Evolutionary conservation across 2,329 filamentous ascomycete genomes (phyloP), one percentile per base, ranked within the genome.

Genomic region (Exophiala xenobiotica): DNA sequence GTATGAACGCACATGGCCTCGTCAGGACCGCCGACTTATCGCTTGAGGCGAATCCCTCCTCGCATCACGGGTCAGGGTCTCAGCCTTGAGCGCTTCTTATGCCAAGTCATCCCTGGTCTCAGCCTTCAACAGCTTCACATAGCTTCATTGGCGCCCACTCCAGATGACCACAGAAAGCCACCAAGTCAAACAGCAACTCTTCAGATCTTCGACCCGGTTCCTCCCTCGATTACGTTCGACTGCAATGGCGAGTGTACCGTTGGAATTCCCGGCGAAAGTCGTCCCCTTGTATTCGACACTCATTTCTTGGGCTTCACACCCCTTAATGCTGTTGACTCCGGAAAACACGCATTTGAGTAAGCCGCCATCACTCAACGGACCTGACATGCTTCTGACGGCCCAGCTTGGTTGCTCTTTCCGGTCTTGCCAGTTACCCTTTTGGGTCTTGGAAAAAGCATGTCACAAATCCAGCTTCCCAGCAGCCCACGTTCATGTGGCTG

Each of bases 401-500:
- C 18, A 60, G 57, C 39, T 42, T 45, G 33, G 46, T 61, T 33
- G 58, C 56, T 3, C 24, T 61, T 16, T 48, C 49, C 14, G 58
- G 59, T 22, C 58, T 61, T 7, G 58, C 35, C n/a, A 51, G 55
- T 33, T 56, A 61, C 51, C 47, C 59, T 8, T 52, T 61, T 19
- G 55, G 56, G 6, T 57, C 59, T 3, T 61, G 55, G 44, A 54
- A 31, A n/a, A 23, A 46, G 20, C 19, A 31, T 38, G 33, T 31
- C 41, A 9, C 23, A 22, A 8, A 18, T 4, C 27, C 18, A 23
- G 12, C n/a, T 11, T 35, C 7, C 18, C 8, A 48, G 8, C 2
- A 24, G 14, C 6, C 22, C 27, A 11, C 27, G 44, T 51, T 51
- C 33, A 53, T 61, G 46, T 61, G 59, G 59, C 48, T 61, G 12